These are phyloP conservation scores for Kazachstania sp. DNA, from an alignment of 1,139 yeast species.

Conservation along the genomic window DNA sequence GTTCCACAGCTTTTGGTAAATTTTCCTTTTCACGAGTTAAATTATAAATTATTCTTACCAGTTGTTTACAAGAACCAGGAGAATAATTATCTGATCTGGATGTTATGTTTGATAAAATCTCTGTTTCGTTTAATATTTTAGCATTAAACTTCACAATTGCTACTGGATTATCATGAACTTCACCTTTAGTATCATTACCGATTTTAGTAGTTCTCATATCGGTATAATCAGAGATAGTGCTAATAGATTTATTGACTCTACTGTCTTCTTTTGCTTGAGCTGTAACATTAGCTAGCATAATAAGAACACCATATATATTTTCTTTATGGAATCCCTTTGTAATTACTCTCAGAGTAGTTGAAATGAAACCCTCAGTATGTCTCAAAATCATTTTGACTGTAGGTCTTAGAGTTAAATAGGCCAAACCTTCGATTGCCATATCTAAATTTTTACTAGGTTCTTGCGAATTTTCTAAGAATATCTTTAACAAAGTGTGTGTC, in stretches of 20 bases:
- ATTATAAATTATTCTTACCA: slow-evolving; percentile 24
- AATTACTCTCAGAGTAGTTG: slow-evolving; percentile 10
- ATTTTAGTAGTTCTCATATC: slow-evolving; percentile 14
- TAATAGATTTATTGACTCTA: slow-evolving; percentile 14
- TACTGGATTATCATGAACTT: slow-evolving; percentile 13
- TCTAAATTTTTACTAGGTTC: slow-evolving; percentile 12
- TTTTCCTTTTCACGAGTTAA: slow-evolving; percentile 15
- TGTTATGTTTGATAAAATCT: slow-evolving; percentile 18
- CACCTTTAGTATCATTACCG: slow-evolving; percentile 8
- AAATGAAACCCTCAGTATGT: slow-evolving; percentile 13
- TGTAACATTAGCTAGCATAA: slow-evolving; percentile 24
- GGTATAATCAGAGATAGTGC: slow-evolving; percentile 19
- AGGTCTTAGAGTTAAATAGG: slow-evolving; percentile 25
- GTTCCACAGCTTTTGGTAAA: slow-evolving; percentile 20
- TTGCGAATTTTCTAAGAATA: slow-evolving; percentile 4
- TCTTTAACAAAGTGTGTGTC: slow-evolving; percentile 14
- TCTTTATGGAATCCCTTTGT: slow-evolving; percentile 5
- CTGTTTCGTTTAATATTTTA: slow-evolving; percentile 16
- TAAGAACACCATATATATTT: slow-evolving; percentile 22
- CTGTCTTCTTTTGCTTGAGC: slow-evolving; percentile 14
- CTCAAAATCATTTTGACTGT: slow-evolving; percentile 21
- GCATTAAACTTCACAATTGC: slow-evolving; percentile 19
- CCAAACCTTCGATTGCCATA: slow-evolving; percentile 27
- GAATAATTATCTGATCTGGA: slow-evolving; percentile 12
- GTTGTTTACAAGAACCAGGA: slow-evolving; percentile 22